Evolutionary conservation across 352 stramenopile genomes (phyloP).

Genomic region (Globisporangium cylindrosporum): DNA sequence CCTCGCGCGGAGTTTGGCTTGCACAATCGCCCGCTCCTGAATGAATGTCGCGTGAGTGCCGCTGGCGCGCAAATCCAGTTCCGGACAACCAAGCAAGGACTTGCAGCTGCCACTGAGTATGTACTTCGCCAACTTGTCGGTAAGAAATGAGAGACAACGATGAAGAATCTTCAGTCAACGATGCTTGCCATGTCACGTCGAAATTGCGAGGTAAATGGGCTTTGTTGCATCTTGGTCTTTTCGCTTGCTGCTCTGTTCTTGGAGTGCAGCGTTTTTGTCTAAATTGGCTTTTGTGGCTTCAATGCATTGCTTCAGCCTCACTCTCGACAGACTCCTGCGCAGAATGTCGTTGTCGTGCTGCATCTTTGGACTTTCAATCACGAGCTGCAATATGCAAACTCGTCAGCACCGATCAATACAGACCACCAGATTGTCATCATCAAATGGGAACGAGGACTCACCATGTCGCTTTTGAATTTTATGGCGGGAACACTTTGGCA

Average conservation of each 20-base stretch:
- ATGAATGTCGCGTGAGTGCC: constrained; percentile 54
- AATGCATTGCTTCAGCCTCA: constrained; percentile 54
- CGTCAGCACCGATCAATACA: not conserved
- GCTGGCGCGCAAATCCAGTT: constrained; percentile 45
- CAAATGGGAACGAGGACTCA: not conserved
- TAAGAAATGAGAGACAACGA: constrained; percentile 11
- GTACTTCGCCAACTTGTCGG: constrained; percentile 33
- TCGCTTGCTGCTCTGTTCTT: constrained; percentile 7
- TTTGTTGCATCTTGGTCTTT: constrained; percentile 16
- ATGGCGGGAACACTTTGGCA: constrained; percentile 22
- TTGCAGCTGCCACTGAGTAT: constrained; percentile 49
- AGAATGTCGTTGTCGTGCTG: constrained; percentile 46
- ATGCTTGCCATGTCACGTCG: constrained; percentile 27
- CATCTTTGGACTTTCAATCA: not conserved
- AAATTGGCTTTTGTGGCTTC: constrained; percentile 12
- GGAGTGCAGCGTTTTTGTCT: not conserved
- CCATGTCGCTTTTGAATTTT: constrained; percentile 13
- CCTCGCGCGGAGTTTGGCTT: constrained; percentile 23
- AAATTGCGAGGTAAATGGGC: constrained; percentile 58
- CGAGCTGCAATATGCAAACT: constrained; percentile 4
- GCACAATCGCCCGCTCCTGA: constrained; percentile 45
- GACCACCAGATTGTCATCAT: not conserved
- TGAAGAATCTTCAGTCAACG: no score
- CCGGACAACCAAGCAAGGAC: constrained; percentile 53
- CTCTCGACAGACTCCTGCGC: constrained; percentile 54